A percentile compares a stretch with the other conserved stretches of the same genome.
Conservation (phyloP, 768 basidiomycete genomes). For the Neoboletus subvelutipes region DNA sequence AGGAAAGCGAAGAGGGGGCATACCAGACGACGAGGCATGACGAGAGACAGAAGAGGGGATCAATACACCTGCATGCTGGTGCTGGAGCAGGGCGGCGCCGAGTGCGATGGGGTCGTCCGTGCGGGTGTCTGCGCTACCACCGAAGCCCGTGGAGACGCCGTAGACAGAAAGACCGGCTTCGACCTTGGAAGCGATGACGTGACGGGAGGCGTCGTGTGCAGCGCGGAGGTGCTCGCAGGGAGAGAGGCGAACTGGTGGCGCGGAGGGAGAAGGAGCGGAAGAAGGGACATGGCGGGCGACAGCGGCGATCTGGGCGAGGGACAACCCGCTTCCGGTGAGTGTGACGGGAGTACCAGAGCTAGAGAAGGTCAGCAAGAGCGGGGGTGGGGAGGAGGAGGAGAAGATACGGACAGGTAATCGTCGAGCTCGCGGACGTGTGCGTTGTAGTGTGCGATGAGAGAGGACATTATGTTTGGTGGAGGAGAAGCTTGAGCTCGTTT, state of each 20-base stretch:
- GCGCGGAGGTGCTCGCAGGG: slow-evolving; percentile 35
- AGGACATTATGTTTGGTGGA: slow-evolving; percentile 22
- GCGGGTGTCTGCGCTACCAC: slow-evolving; percentile 85
- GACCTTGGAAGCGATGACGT: slow-evolving; percentile 66
- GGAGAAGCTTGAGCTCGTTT: too few species aligned
- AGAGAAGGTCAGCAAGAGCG: slow-evolving; percentile 1
- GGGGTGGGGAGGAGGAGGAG: not conserved
- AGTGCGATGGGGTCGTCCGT: slow-evolving; percentile 72
- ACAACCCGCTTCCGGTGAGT: slow-evolving; percentile 68
- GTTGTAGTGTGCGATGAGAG: slow-evolving; percentile 56
- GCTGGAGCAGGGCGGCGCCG: slow-evolving; percentile 81
- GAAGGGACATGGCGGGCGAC: slow-evolving; percentile 56
- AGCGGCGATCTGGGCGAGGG: slow-evolving; percentile 77
- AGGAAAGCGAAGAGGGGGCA: not conserved
- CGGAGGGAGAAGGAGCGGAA: slow-evolving; percentile 39
- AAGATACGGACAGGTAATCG: slow-evolving; percentile 54
- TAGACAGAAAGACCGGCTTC: slow-evolving; percentile 70
- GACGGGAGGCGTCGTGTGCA: slow-evolving; percentile 61
- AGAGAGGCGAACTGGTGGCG: slow-evolving; percentile 25
- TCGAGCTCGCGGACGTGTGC: slow-evolving; percentile 62
- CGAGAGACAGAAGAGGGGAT: slow-evolving; percentile 51
- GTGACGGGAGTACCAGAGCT: slow-evolving; percentile 64
- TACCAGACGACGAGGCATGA: not conserved
- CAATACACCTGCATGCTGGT: slow-evolving; percentile 71
- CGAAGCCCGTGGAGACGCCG: slow-evolving; percentile 83